Percentiles rank a stretch among this genome's conserved stretches.
phyloP scores from a whole-genome alignment of 2,329 filamentous ascomycete species.

The Byssochlamys sp. region DNA sequence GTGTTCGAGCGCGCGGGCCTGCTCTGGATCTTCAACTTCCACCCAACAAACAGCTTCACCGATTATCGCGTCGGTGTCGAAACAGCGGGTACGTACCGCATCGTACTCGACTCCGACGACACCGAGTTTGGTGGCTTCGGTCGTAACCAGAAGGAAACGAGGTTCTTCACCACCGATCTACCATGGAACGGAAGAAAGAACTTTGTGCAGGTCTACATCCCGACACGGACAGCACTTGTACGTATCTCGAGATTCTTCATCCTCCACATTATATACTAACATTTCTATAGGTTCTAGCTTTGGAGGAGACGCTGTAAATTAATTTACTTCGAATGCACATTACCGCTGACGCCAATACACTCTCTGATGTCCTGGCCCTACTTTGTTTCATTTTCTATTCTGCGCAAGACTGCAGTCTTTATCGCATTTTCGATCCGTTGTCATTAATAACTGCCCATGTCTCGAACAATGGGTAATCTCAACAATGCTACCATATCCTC shows the following conservation, averaged over 20 bases:
- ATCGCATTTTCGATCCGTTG: neutral
- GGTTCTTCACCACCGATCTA: slow-evolving; percentile 86
- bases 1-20: slow-evolving; percentile 88
- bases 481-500: neutral
- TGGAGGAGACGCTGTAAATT: neutral
- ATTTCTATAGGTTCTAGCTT: neutral
- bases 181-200: slow-evolving; percentile 84
- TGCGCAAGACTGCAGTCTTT: neutral
- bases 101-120: slow-evolving; percentile 74
- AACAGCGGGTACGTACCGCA: slow-evolving; percentile 69
- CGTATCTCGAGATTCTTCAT: slow-evolving; percentile 20
- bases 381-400: neutral
- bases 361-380: neutral
- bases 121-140: slow-evolving; percentile 69
- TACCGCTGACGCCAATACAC: neutral
- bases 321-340: neutral
- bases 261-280: neutral
- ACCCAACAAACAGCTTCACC: slow-evolving; percentile 70
- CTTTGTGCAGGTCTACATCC: slow-evolving; percentile 85
- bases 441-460: neutral
- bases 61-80: slow-evolving; percentile 91
- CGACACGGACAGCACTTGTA: slow-evolving; percentile 72
- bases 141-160: slow-evolving; percentile 66
- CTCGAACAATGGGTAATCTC: neutral
- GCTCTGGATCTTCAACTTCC: slow-evolving; percentile 94